Base-by-base conservation (phyloP, 2,329 filamentous ascomycete genomes). In the Colletotrichum echinochloae region DNA sequence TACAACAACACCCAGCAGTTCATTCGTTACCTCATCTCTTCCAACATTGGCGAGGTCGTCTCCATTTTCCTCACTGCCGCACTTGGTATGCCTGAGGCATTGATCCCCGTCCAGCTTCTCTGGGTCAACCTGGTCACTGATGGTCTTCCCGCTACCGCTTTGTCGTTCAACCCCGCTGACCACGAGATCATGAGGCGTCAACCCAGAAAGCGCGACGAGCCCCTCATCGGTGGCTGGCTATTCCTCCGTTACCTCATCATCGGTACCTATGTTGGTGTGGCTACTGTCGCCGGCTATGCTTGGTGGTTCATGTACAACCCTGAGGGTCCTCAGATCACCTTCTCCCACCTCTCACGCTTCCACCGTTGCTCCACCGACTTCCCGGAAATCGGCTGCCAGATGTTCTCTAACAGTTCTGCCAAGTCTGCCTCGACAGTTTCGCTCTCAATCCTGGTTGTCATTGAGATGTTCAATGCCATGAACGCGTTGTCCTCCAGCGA, bases 1-100 rank as follows among this genome's bases (percentile, higher is more conserved):
- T 99, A 98, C 89, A 98, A 96, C 91, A 99, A 99, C 87, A 99
- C 96, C 7, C 96, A 99, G 80, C 96, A 99, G 81, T 99, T 99
- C 83, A 99, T 99, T 83, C 94, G 97, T 60, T 99, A 99, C 81
- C 89, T 99, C 72, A 99, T 99, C 81, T 98, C 95, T 11, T 98
- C 95, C 74, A 99, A 99, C 85, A 99, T 99, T 75, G 97, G 96
- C 77, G 96, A 99, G 81, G 96, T 99, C 44, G 96, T 99, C 44
- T 98, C 96, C 12, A 99, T 99, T 82, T 99, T 99, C 88, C 83
- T 99, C 76, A 99, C 96, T 16, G 96, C 96, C 33, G 96, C 96
- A 18, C 86, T 97, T 71, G 97, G 97, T 74, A 97, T 99, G 94
- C 96, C 96, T 26, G 97, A 99, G 83, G 96, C 96, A 75, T 86